Base-by-base conservation (phyloP, 768 basidiomycete species). In the Mycena leptocephala region DNA sequence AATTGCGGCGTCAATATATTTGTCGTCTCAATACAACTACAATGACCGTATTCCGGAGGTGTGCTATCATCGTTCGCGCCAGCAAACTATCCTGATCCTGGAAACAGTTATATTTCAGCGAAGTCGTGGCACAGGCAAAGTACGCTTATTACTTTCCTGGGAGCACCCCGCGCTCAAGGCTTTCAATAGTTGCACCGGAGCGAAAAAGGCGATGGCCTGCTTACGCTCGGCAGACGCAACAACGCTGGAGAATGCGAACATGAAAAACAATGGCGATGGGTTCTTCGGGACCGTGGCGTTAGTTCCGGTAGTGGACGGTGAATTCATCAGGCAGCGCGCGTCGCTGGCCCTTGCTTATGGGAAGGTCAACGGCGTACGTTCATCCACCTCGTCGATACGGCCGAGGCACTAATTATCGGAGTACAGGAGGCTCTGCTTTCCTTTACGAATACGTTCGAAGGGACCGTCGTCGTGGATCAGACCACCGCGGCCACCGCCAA, bases 251-350 rank as follows among this genome's bases (percentile, higher is more conserved):
- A 53, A 69, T 11, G 71, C 65, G 24, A 84, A 85, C 76, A 33
- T 28, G 9, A 4, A 78, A 10, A 26, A 84, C 28, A 73, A 75
- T 9, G 2, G 0, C 4, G 65, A 78, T 53, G 81, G 66, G 2
- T 84, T 86, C 70, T 84, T 33, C 64, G 81, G 80, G 1, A 82
- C 80, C 18, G 80, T 46, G 28, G 48, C 64, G 26, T 82, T 82
- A 20, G 75, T 79, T 32, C 84, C 85, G 0, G 83, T 86, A 7
- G 78, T 86, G 5, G 85, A 86, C 55, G 86, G 83, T 2, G 78
- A 77, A 2, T 84, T 85, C 69, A 86, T 86, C 37, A 24, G 78
- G 8, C 85, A 86, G 61, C 81, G 81, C 39, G 85, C 85, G 6
- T 83, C 79, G 0, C 68, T 81, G 46, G 81, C 85, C 14, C 76